Percentiles rank a stretch among this genome's conserved stretches.
Conservation (phyloP, 78 protist genomes). For the slime mould (Dictyostelium discoideum) region DNA sequence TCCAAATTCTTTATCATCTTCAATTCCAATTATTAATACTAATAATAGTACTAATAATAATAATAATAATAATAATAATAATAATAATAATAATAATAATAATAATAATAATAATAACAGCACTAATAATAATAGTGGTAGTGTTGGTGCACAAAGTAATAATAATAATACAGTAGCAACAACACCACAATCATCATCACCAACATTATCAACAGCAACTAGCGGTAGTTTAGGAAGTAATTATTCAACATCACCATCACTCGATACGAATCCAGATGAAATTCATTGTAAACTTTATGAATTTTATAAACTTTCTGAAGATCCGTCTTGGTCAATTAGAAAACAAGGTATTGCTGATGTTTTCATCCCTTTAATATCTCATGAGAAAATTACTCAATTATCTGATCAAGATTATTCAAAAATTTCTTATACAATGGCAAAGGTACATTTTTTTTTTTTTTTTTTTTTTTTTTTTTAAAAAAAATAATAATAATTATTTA, state of each 20-base stretch:
- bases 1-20: neutral
- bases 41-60: neutral
- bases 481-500: too few species aligned
- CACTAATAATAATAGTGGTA: too few species aligned
- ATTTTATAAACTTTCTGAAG: conserved; percentile 50
- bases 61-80: too few species aligned
- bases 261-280: neutral
- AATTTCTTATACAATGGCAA: conserved; percentile 43
- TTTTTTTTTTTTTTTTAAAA: neutral
- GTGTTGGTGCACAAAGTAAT: too few species aligned
- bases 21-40: neutral
- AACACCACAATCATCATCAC: conserved; percentile 20
- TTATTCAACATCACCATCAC: neutral
- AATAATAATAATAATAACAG: neutral
- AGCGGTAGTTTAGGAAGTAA: neutral
- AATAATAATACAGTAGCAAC: neutral
- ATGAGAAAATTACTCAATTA: conserved; percentile 11
- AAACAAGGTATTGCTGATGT: conserved; percentile 56
- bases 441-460: too few species aligned
- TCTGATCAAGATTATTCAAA: conserved; percentile 39
- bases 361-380: conserved; percentile 43
- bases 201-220: neutral
- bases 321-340: conserved; percentile 42
- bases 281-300: neutral
- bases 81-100: too few species aligned